Evolutionary conservation across 2,329 filamentous ascomycete genomes (phyloP), one percentile per base, ranked within the genome.

Genomic region (Pseudopithomyces maydicus): DNA sequence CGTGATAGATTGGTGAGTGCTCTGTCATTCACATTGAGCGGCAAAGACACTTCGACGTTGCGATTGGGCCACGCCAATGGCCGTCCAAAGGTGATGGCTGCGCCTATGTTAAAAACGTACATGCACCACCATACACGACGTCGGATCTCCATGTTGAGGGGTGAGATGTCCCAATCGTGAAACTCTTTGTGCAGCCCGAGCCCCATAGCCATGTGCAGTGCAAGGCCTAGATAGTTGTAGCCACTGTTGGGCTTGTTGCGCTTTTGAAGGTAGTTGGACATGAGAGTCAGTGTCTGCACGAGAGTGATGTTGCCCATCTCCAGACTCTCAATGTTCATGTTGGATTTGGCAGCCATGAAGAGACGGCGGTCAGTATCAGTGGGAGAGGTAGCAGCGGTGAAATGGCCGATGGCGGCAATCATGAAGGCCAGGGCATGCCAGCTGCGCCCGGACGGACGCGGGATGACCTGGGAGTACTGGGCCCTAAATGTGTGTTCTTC

Each of bases 141-240:
- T 15, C 74, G 59, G 19, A 74, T 70, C 49, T 77, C 73, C 63
- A 72, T 69, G 10, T 64, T 63, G 3, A 76, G 65, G 4, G 80
- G 52, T 14, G 52, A 49, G 14, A 54, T 54, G 19, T 54, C 52
- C 52, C 52, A 54, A 23, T 43, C 52, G 19, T 36, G 44, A 17
- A 83, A 81, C 56, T 82, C 80, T 56, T 81, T 81, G 57, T 82
- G 80, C n/a, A 82, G 70, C 1, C 80, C 80, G 14, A 83, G 66
- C 35, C 79, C 79, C 71, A 82, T 79, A 1, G 81, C 79, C 77
- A 82, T 81, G 44, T 79, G 71, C 20, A 80, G 73, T n/a, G 80
- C 80, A 15, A 82, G 62, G 1, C 81, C 81, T 7, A 81, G 65
- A 57, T 80, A 81, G 47, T 80, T 82, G 71, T 79, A 82, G 8